Conservation (phyloP, 2,329 filamentous ascomycete genomes). For the Colletotrichum acutatum region DNA sequence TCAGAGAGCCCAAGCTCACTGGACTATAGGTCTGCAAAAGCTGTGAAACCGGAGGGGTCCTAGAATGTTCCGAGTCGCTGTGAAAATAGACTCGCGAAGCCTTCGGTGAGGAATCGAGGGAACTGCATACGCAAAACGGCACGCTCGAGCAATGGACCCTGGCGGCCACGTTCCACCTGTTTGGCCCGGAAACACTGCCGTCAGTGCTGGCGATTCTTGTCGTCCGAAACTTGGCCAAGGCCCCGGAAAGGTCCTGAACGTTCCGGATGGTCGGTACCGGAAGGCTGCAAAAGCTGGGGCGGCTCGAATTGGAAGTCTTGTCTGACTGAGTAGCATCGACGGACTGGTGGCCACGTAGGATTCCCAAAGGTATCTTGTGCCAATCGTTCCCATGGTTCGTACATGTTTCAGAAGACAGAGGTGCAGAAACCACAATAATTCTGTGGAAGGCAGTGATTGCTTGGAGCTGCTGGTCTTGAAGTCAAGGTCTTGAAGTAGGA, state of each 20-base stretch:
- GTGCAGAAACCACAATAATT: background rate
- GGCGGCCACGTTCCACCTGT: constrained; percentile 23
- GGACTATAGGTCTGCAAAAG: constrained; percentile 1
- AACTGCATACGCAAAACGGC: background rate
- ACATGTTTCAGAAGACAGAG: background rate
- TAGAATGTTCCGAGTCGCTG: constrained; percentile 18
- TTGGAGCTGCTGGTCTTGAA: background rate
- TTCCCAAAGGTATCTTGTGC: background rate
- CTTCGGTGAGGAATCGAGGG: background rate
- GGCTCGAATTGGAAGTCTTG: background rate
- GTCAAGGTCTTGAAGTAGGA: background rate
- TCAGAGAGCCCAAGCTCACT: constrained; percentile 13
- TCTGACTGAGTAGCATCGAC: background rate
- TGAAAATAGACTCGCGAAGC: constrained; percentile 11
- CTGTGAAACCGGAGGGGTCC: constrained; percentile 26
- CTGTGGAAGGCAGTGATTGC: background rate
- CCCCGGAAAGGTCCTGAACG: constrained; percentile 3
- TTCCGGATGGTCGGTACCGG: constrained; percentile 17
- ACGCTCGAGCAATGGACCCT: constrained; percentile 8
- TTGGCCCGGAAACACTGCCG: constrained; percentile 8
- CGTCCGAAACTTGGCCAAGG: constrained; percentile 14
- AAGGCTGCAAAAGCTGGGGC: constrained; percentile 4
- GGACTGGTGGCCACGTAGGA: background rate
- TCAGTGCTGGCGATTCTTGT: constrained; percentile 17
- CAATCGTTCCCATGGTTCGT: background rate